A percentile compares a stretch with the other conserved stretches of the same genome.
Evolutionary conservation across 306 rosid genomes (phyloP).

Genomic region (Cucurbita argyrosperma): DNA sequence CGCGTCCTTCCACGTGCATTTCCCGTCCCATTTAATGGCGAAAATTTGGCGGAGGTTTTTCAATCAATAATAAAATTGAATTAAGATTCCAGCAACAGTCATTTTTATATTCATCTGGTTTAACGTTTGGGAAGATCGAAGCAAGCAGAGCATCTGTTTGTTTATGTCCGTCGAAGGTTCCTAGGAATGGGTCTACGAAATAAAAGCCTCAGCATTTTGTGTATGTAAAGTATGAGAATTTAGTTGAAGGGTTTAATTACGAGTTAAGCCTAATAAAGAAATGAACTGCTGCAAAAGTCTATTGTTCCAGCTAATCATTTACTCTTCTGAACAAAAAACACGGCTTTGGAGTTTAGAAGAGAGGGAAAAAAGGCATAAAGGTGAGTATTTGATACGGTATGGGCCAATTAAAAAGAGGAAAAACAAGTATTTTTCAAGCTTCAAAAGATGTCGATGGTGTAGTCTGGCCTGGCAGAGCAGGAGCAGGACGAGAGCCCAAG

Average conservation of each 20-base stretch:
- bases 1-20: background rate
- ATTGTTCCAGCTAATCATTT: constrained; percentile 4
- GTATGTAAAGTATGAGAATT: background rate
- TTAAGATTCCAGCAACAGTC: background rate
- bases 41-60: background rate
- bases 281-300: background rate
- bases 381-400: background rate
- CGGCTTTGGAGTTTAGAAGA: background rate
- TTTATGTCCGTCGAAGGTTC: background rate
- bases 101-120: no score
- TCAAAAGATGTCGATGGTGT: background rate
- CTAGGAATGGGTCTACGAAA: background rate
- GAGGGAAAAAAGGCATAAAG: background rate
- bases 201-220: background rate
- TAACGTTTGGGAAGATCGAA: background rate
- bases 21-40: background rate
- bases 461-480: background rate
- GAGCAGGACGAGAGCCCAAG: background rate
- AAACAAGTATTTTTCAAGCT: background rate
- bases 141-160: background rate
- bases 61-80: background rate
- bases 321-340: constrained; percentile 1
- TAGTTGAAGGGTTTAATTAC: background rate
- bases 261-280: background rate
- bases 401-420: background rate